These are phyloP conservation scores for Brassica carinata DNA, from an alignment of 345 rosid species.

Conservation along the genomic window DNA sequence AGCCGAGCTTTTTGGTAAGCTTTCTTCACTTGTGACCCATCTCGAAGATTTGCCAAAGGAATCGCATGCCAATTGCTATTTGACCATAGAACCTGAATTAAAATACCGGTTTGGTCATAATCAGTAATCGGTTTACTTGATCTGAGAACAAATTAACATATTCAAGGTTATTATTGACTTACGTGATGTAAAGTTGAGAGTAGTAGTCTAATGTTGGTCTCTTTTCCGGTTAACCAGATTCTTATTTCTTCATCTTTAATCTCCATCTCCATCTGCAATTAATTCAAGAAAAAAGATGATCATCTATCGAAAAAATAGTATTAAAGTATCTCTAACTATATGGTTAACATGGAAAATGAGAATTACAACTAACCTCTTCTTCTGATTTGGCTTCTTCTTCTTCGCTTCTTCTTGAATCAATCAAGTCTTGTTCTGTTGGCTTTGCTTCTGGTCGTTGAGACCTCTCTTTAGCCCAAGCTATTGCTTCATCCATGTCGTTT, in stretches of 20 bases:
- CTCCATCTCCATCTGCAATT: slow-evolving; percentile 57
- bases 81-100: slow-evolving; percentile 72
- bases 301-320: neutral
- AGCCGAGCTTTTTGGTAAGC: slow-evolving; percentile 92
- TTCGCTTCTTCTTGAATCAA: slow-evolving; percentile 31
- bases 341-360: neutral
- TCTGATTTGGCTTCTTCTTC: slow-evolving; percentile 46
- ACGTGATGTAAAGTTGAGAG: slow-evolving; percentile 81
- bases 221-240: slow-evolving; percentile 83
- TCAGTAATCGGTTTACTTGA: neutral
- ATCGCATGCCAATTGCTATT: slow-evolving; percentile 71
- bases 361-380: slow-evolving; percentile 39
- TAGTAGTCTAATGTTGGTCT: slow-evolving; percentile 67
- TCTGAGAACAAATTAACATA: neutral
- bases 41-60: slow-evolving; percentile 58
- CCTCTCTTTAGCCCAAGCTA: slow-evolving; percentile 47
- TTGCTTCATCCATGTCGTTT: slow-evolving; percentile 41
- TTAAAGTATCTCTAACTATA: neutral
- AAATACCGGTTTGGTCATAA: slow-evolving; percentile 1
- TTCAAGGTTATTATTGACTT: slow-evolving; percentile 10
- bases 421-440: slow-evolving; percentile 47
- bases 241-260: slow-evolving; percentile 59
- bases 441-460: slow-evolving; percentile 39
- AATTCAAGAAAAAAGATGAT: neutral
- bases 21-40: slow-evolving; percentile 79